phyloP scores from a whole-genome alignment of 805 yeast species.

The Ogataea angusta region DNA sequence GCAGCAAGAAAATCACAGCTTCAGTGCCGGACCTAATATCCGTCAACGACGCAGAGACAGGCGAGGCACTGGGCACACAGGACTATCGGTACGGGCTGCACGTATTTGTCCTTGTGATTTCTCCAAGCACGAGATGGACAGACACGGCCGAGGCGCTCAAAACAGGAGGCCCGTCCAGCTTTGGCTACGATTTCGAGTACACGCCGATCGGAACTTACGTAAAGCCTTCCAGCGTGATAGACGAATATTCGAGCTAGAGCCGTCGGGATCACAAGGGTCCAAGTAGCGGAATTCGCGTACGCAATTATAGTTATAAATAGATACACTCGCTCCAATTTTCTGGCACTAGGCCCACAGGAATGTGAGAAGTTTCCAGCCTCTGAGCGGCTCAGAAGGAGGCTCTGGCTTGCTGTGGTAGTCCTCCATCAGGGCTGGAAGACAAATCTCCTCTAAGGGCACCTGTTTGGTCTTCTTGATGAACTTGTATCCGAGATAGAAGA shows the following conservation, averaged over 20 bases:
- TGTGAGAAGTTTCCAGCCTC: background rate
- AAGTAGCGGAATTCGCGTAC: no score
- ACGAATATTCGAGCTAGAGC: conserved; percentile 4
- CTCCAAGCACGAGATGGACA: conserved; percentile 35
- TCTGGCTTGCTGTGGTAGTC: conserved; percentile 1
- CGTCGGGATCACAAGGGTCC: background rate
- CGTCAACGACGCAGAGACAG: conserved; percentile 34
- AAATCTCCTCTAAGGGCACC: background rate
- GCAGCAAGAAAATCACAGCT: conserved; percentile 26
- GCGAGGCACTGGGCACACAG: conserved; percentile 44
- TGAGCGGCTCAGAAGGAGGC: background rate
- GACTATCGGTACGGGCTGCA: conserved; percentile 42
- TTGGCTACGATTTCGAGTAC: conserved; percentile 31
- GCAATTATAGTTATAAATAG: no score
- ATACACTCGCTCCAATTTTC: no score
- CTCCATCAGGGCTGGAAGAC: background rate
- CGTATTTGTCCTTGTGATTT: conserved; percentile 37
- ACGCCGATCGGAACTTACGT: conserved; percentile 32
- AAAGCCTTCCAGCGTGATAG: conserved; percentile 1
- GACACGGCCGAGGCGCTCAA: conserved; percentile 33
- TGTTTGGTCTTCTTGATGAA: conserved; percentile 6
- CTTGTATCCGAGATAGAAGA: conserved; percentile 34
- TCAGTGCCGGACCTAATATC: conserved; percentile 43
- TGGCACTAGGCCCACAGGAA: background rate
- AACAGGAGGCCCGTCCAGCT: conserved; percentile 39